Evolutionary conservation across 192 early-diverging fungal genomes (phyloP).

Genomic region (Lunasporangiospora selenospora): DNA sequence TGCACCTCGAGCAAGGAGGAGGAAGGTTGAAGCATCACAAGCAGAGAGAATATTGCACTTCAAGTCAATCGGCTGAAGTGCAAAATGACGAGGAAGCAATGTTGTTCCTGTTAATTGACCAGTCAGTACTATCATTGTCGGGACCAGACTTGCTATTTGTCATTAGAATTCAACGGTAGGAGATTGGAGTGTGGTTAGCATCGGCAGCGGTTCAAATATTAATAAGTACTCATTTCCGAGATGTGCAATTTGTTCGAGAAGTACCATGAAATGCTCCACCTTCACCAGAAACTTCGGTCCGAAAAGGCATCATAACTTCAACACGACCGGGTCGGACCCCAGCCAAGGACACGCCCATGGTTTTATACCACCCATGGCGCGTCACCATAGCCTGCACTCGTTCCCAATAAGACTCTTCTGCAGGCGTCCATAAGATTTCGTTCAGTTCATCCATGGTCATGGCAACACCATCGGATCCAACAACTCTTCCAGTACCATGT

Average conservation of each 20-base stretch:
- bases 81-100: conserved; percentile 32
- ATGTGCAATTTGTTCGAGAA: too few relatives aligned
- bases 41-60: conserved; percentile 48
- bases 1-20: conserved; percentile 32
- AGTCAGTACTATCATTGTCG: conserved; percentile 37
- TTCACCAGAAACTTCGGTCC: conserved; percentile 40
- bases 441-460: conserved; percentile 39
- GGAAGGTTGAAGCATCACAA: conserved; percentile 31
- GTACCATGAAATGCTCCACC: conserved; percentile 43
- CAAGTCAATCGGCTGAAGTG: conserved; percentile 45
- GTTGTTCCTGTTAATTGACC: conserved; percentile 47
- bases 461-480: conserved; percentile 17
- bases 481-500: conserved; percentile 7
- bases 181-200: too few relatives aligned
- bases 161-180: too few relatives aligned
- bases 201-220: too few relatives aligned
- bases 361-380: conserved; percentile 29
- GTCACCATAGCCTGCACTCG: conserved; percentile 40
- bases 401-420: conserved; percentile 44
- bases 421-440: conserved; percentile 43
- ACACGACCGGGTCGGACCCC: conserved; percentile 38
- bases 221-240: too few relatives aligned
- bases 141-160: conserved; percentile 32
- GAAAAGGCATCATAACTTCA: conserved; percentile 39
- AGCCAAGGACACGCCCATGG: conserved; percentile 25